These are phyloP conservation scores for Bauhinia variegata DNA, from an alignment of 306 rosid species.

Conservation along the genomic window DNA sequence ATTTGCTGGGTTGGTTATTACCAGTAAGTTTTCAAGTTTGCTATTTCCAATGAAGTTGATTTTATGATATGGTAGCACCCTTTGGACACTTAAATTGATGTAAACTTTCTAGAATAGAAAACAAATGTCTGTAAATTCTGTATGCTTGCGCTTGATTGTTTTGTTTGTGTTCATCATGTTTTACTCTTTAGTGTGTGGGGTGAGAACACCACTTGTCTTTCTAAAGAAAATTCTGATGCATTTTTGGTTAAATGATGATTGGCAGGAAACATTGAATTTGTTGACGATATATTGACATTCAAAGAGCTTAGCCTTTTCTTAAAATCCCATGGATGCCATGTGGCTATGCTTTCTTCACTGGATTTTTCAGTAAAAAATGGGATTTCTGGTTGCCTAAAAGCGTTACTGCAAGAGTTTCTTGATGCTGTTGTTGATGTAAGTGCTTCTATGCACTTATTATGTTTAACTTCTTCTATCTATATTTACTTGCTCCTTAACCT, in stretches of 20 bases:
- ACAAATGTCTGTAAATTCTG: conserved; percentile 16
- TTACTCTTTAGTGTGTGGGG: neutral
- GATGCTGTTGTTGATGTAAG: conserved; percentile 61
- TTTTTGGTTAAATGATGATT: conserved; percentile 33
- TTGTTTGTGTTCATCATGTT: conserved; percentile 25
- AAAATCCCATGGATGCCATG: conserved; percentile 82
- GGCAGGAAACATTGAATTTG: conserved; percentile 90
- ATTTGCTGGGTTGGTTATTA: conserved; percentile 69
- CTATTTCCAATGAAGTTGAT: conserved; percentile 3
- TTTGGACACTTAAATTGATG: conserved; percentile 22
- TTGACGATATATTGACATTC: conserved; percentile 81
- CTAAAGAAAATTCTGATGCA: conserved; percentile 2
- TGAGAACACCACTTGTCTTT: conserved; percentile 13
- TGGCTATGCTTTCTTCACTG: conserved; percentile 73
- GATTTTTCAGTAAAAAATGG: conserved; percentile 79
- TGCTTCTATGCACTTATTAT: conserved; percentile 27
- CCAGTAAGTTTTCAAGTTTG: conserved; percentile 58
- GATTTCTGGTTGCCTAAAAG: conserved; percentile 79
- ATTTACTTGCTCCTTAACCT: conserved; percentile 22
- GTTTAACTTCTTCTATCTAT: conserved; percentile 27
- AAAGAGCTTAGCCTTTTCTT: conserved; percentile 76
- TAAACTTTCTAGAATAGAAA: neutral
- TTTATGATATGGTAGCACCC: neutral
- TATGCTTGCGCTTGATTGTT: conserved; percentile 4
- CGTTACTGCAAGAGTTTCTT: conserved; percentile 72